Evolutionary conservation across 768 basidiomycete species (phyloP).

Genomic region (Collybiopsis confluens): DNA sequence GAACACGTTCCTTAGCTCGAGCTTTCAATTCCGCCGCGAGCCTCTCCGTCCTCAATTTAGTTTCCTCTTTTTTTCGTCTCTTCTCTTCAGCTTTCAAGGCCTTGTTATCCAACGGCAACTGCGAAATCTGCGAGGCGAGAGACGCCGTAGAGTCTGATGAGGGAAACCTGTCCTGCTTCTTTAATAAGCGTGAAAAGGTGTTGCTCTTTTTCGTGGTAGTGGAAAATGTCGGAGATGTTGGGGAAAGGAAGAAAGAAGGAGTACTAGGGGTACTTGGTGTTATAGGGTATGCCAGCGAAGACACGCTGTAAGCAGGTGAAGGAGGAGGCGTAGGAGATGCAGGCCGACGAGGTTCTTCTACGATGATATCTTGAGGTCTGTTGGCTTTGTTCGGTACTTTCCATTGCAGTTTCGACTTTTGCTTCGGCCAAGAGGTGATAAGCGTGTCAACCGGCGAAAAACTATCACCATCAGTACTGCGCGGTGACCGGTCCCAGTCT

Average conservation of each 20-base stretch:
- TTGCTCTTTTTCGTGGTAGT: slow-evolving; percentile 13
- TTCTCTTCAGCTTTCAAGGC: slow-evolving; percentile 39
- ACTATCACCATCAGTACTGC: neutral
- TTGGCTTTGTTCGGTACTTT: slow-evolving; percentile 1
- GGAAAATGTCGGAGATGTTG: slow-evolving; percentile 4
- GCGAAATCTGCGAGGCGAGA: slow-evolving; percentile 13
- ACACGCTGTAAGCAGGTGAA: neutral
- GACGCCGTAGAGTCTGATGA: slow-evolving; percentile 10
- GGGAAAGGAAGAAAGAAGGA: neutral
- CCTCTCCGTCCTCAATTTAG: slow-evolving; percentile 34
- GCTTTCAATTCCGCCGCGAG: slow-evolving; percentile 43
- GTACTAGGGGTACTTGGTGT: slow-evolving; percentile 1
- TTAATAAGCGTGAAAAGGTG: slow-evolving; percentile 21
- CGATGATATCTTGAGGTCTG: neutral
- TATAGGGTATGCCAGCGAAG: neutral
- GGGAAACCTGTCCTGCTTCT: slow-evolving; percentile 14
- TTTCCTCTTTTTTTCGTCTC: slow-evolving; percentile 32
- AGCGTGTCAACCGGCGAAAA: slow-evolving; percentile 2
- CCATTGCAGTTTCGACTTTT: slow-evolving; percentile 15
- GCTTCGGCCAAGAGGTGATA: slow-evolving; percentile 22
- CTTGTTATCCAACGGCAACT: slow-evolving; percentile 35
- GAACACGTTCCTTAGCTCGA: slow-evolving; percentile 25
- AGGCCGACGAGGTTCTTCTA: slow-evolving; percentile 15
- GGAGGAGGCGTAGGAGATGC: neutral
- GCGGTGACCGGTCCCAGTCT: neutral